Conservation (phyloP, 2,329 filamentous ascomycete genomes). For the Hymenoscyphus infarciens region DNA sequence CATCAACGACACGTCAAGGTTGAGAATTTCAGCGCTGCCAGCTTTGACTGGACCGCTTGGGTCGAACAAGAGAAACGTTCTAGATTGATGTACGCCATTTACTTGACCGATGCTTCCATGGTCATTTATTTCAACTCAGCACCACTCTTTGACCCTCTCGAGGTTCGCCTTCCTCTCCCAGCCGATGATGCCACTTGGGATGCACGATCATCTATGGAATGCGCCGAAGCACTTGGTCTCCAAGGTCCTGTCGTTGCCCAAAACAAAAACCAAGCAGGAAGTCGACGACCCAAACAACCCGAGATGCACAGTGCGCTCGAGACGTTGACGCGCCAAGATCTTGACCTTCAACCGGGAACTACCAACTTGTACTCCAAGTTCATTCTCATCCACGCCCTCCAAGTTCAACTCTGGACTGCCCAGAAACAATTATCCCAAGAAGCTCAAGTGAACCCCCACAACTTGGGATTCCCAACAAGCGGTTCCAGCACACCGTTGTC, state of each 20-base stretch:
- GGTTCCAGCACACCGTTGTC: slow-evolving; percentile 54
- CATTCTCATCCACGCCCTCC: slow-evolving; percentile 65
- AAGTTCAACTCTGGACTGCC: slow-evolving; percentile 55
- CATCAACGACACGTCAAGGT: slow-evolving; percentile 53
- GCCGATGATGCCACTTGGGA: slow-evolving; percentile 74
- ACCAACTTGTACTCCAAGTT: slow-evolving; percentile 75
- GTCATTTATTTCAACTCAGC: slow-evolving; percentile 69
- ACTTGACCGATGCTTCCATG: slow-evolving; percentile 60
- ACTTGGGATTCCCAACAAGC: slow-evolving; percentile 35
- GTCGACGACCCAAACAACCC: slow-evolving; percentile 60
- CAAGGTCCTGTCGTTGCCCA: slow-evolving; percentile 53
- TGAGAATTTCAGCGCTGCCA: slow-evolving; percentile 44
- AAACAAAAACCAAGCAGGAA: slow-evolving; percentile 58
- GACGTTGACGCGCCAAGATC: slow-evolving; percentile 55
- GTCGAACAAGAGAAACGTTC: slow-evolving; percentile 67
- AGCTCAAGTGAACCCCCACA: slow-evolving; percentile 19
- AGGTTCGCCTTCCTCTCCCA: slow-evolving; percentile 65
- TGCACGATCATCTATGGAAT: slow-evolving; percentile 54
- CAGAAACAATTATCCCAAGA: slow-evolving; percentile 43
- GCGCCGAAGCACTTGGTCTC: slow-evolving; percentile 62
- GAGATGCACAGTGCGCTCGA: slow-evolving; percentile 59
- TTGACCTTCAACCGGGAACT: slow-evolving; percentile 58
- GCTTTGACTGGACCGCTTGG: slow-evolving; percentile 66
- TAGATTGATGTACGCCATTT: slow-evolving; percentile 62
- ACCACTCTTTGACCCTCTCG: slow-evolving; percentile 59